These are phyloP conservation scores for Tricholomella constricta DNA, from an alignment of 768 basidiomycete species.

Conservation along the genomic window DNA sequence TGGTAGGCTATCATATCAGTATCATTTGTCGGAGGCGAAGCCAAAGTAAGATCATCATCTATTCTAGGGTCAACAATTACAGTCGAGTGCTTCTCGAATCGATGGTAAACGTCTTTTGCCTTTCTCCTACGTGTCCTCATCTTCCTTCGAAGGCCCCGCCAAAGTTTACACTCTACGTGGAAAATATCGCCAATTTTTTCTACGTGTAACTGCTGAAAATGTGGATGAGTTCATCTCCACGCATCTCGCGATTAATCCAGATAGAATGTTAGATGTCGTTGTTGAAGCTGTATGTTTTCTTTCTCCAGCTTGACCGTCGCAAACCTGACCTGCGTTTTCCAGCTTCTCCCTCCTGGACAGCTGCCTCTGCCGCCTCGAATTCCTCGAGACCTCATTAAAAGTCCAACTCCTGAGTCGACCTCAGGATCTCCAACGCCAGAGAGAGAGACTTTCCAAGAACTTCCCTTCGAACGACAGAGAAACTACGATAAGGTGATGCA, in stretches of 20 bases:
- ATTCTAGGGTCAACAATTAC: slow-evolving; percentile 50
- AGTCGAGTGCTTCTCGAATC: slow-evolving; percentile 62
- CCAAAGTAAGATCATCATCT: neutral
- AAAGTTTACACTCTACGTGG: slow-evolving; percentile 68
- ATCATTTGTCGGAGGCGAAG: neutral
- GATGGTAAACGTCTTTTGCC: slow-evolving; percentile 51
- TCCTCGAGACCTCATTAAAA: slow-evolving; percentile 25
- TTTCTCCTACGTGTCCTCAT: slow-evolving; percentile 4
- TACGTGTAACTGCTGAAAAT: slow-evolving; percentile 59
- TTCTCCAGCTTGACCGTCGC: neutral
- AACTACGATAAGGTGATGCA: neutral
- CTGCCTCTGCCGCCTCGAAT: slow-evolving; percentile 35
- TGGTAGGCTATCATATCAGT: slow-evolving; percentile 36
- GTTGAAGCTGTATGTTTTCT: slow-evolving; percentile 55
- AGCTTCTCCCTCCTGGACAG: slow-evolving; percentile 38
- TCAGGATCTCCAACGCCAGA: slow-evolving; percentile 14
- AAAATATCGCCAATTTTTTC: slow-evolving; percentile 67
- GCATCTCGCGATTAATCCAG: slow-evolving; percentile 56
- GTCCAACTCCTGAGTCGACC: slow-evolving; percentile 17
- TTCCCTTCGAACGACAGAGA: slow-evolving; percentile 1
- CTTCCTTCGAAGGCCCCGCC: slow-evolving; percentile 53
- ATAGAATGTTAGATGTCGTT: slow-evolving; percentile 57
- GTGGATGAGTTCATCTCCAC: slow-evolving; percentile 51
- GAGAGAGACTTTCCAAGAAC: slow-evolving; percentile 4
- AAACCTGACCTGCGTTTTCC: slow-evolving; percentile 4